These are phyloP conservation scores for Dendrobium catenatum DNA, from an alignment of 106 monocot genomes.

Conservation along the genomic window DNA sequence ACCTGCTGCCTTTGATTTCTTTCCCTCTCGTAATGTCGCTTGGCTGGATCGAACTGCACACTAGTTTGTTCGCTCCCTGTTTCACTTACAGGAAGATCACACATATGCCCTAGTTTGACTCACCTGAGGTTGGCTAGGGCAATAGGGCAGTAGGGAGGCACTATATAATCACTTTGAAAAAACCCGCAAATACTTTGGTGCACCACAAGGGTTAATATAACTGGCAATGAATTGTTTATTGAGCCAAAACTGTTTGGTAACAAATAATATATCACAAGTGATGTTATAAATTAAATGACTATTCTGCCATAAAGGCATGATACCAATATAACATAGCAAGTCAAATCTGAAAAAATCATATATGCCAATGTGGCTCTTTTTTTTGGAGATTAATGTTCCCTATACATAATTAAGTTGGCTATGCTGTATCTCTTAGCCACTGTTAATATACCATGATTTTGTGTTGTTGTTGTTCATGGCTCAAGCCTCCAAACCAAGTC, in stretches of 20 bases:
- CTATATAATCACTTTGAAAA: not conserved
- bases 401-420: not conserved
- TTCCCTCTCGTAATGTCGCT: not conserved
- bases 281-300: not conserved
- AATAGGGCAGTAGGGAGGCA: no score
- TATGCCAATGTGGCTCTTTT: not conserved
- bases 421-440: not conserved
- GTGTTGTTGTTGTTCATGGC: no score
- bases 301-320: not conserved
- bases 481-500: no score
- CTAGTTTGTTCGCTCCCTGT: no score
- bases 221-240: not conserved
- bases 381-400: not conserved
- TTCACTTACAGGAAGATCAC: no score
- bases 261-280: not conserved
- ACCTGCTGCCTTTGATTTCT: constrained; percentile 4
- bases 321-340: not conserved
- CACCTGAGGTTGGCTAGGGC: no score
- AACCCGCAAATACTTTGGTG: not conserved
- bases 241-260: not conserved
- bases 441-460: not conserved
- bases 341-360: not conserved
- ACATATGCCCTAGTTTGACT: no score
- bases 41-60: not conserved
- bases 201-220: not conserved